Conservation (phyloP, 805 yeast genomes). For the Vanderwaltozyma yarrowii region DNA sequence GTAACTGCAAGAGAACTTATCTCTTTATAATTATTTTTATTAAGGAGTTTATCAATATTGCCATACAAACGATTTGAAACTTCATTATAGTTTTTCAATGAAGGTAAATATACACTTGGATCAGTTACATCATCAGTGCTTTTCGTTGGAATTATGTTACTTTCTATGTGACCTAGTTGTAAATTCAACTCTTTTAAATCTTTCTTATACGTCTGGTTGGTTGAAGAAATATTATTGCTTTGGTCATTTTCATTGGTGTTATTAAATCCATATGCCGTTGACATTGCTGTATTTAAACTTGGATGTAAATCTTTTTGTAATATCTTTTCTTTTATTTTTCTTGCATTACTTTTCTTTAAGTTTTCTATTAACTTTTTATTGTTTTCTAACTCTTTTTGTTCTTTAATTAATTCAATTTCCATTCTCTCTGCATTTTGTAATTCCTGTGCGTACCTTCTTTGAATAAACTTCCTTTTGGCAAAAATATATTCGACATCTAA, state of each 20-base stretch:
- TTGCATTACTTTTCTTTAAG: slow-evolving; percentile 8
- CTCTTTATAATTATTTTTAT: not conserved
- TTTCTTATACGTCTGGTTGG: slow-evolving; percentile 3
- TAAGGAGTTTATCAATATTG: slow-evolving; percentile 3
- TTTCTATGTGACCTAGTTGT: not conserved
- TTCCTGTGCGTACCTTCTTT: slow-evolving; percentile 17
- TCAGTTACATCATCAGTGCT: not conserved
- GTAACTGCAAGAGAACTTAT: not conserved
- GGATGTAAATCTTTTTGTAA: slow-evolving; percentile 20
- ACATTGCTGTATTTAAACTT: slow-evolving; percentile 19
- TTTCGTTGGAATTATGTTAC: not conserved
- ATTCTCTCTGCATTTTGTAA: slow-evolving; percentile 16
- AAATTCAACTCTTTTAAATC: slow-evolving; percentile 9
- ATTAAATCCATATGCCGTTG: slow-evolving; percentile 19
- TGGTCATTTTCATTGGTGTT: not conserved
- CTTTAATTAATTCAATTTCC: slow-evolving; percentile 15
- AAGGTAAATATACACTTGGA: slow-evolving; percentile 5
- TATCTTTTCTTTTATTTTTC: slow-evolving; percentile 12
- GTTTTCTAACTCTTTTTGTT: slow-evolving; percentile 14
- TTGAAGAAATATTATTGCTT: not conserved
- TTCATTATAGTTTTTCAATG: slow-evolving; percentile 4
- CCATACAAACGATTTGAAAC: slow-evolving; percentile 4
- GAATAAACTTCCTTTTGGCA: slow-evolving; percentile 23
- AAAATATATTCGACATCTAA: slow-evolving; percentile 24
- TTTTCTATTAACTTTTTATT: slow-evolving; percentile 5